These are phyloP conservation scores for Arthrobotrys iridis DNA, from an alignment of 2,329 filamentous ascomycete species.

Conservation along the genomic window DNA sequence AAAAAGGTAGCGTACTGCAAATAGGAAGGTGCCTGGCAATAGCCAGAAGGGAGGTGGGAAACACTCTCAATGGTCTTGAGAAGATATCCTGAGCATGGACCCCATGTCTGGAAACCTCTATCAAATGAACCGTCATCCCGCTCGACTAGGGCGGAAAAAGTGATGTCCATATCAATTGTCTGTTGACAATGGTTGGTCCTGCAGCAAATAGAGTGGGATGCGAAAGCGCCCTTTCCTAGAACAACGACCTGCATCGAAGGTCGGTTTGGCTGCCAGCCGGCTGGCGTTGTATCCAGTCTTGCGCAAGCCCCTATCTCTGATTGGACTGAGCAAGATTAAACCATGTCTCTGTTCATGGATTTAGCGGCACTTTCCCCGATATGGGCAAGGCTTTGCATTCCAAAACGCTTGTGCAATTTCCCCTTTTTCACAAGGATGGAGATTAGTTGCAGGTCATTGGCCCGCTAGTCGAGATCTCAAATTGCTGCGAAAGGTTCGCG, in stretches of 20 bases:
- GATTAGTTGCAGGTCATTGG: slow-evolving; percentile 38
- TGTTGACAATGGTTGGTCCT: slow-evolving; percentile 44
- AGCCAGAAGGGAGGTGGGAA: slow-evolving; percentile 33
- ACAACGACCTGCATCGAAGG: slow-evolving; percentile 15
- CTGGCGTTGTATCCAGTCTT: slow-evolving; percentile 36
- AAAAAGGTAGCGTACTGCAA: slow-evolving; percentile 37
- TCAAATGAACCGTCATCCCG: slow-evolving; percentile 54
- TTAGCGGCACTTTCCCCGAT: slow-evolving; percentile 39
- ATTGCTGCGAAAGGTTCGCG: slow-evolving; percentile 42
- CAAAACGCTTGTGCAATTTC: slow-evolving; percentile 51
- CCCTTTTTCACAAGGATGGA: slow-evolving; percentile 48
- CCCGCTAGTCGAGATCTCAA: slow-evolving; percentile 51
- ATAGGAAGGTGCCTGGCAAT: slow-evolving; percentile 44
- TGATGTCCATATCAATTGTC: slow-evolving; percentile 41
- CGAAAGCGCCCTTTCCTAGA: slow-evolving; percentile 28
- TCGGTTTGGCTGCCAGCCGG: slow-evolving; percentile 24
- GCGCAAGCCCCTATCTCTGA: slow-evolving; percentile 53
- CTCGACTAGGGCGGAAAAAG: slow-evolving; percentile 44
- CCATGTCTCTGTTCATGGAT: slow-evolving; percentile 42
- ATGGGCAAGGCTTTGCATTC: slow-evolving; percentile 51
- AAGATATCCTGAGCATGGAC: slow-evolving; percentile 38
- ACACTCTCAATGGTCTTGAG: slow-evolving; percentile 39
- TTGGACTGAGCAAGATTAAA: slow-evolving; percentile 40
- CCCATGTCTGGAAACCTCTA: slow-evolving; percentile 44
- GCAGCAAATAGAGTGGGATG: slow-evolving; percentile 49